Base-by-base conservation (phyloP, 1,284 basidiomycete genomes). In the Cryptococcus neoformans region DNA sequence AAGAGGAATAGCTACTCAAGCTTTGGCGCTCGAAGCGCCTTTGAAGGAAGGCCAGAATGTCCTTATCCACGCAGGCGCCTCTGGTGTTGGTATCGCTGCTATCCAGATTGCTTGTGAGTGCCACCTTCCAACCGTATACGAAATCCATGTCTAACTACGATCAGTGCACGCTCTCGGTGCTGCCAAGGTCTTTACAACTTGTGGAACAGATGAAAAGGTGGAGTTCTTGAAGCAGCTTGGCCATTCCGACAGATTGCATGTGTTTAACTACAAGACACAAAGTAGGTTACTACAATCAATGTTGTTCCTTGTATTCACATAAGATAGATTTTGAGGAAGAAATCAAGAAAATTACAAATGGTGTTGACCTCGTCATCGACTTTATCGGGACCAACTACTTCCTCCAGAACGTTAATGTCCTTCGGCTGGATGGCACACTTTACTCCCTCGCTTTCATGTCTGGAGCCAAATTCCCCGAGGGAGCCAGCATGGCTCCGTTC, bases 21-120 rank as follows among this genome's bases (percentile, higher is more conserved):
- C 89, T 0, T 77, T 94, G 21, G 81, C 88, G 57, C 74, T 87
- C 36, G 84, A 87, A 59, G 87, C 86, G 2, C 81, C 87, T 62
- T 69, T 93, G 49, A 83, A 87, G 69, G 72, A 81, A 62, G 87
- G 86, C 37, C 87, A 92, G 51, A 80, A 89, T 65, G 88, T 92
- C 9, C 82, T 98, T 17, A 82, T 98, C 28, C 94, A 96, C 70
- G 92, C 92, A 28, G 91, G 87, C 8, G 91, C 90, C 3, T 90
- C 88, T 8, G 91, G 93, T 51, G 93, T 97, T 2, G 94, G 94
- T 2, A 77, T 95, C 12, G 88, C 93, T 2, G 91, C 92, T 3
- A 92, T 91, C 56, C 94, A 98, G 78, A 80, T 98, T 17, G 90
- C 92, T 11, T 83, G 88, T 56, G 72, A 83, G 54, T 85, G 83